These are phyloP conservation scores for Nicotiana otophora DNA, from an alignment of 257 asterid species.

Conservation along the genomic window DNA sequence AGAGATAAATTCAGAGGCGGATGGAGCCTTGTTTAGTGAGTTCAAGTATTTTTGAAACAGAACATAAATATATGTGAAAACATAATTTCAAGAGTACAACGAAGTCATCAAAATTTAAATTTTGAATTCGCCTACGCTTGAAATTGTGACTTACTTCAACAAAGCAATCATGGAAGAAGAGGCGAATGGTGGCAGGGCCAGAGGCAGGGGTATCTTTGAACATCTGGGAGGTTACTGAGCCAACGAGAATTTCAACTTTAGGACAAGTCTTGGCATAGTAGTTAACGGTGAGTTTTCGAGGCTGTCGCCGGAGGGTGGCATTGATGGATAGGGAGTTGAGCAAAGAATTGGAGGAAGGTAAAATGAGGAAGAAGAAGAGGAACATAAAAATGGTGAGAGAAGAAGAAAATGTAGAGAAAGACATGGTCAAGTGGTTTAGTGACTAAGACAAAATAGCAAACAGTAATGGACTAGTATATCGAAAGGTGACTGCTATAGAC, in stretches of 20 bases:
- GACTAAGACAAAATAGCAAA: conserved; percentile 34
- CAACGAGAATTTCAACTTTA: conserved; percentile 64
- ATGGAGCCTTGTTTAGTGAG: background rate
- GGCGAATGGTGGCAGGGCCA: conserved; percentile 94
- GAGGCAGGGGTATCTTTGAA: conserved; percentile 67
- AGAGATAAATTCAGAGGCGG: background rate
- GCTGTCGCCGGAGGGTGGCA: conserved; percentile 11
- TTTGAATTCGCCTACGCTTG: background rate
- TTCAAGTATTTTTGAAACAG: no score
- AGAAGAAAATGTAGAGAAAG: conserved; percentile 21
- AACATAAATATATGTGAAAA: no score
- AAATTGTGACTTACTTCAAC: conserved; percentile 40
- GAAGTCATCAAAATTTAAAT: background rate
- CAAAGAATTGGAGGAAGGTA: conserved; percentile 15
- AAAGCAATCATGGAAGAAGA: conserved; percentile 95
- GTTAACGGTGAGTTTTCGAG: conserved; percentile 45
- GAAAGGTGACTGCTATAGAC: conserved; percentile 20
- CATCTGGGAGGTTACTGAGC: conserved; percentile 61
- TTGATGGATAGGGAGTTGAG: conserved; percentile 15
- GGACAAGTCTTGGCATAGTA: conserved; percentile 80
- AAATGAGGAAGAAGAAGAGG: conserved; percentile 10
- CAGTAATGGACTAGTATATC: conserved; percentile 11
- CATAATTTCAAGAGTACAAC: no score
- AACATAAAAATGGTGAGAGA: conserved; percentile 17
- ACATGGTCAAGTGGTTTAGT: background rate